A percentile compares a stretch with the other conserved stretches of the same genome.
Conservation (phyloP, 345 rosid species). For the Hevea brasiliensis region DNA sequence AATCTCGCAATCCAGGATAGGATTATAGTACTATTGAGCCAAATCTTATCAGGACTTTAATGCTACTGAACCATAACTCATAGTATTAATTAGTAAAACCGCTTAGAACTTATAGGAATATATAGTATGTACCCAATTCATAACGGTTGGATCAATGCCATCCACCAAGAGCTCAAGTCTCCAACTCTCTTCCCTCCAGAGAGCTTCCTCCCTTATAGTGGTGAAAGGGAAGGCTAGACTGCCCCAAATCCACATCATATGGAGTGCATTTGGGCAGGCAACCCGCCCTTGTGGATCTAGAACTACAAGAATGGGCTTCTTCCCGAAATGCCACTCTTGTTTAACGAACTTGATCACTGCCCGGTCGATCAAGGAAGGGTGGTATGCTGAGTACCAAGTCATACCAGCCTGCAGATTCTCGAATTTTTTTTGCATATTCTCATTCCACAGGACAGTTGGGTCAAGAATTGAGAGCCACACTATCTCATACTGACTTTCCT, state of each 20-base stretch:
- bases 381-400: conserved; percentile 27
- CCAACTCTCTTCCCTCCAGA: conserved; percentile 72
- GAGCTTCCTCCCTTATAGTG: conserved; percentile 61
- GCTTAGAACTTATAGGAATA: too few species aligned
- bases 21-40: too few species aligned
- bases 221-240: conserved; percentile 86
- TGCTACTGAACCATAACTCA: too few species aligned
- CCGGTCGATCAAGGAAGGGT: conserved; percentile 12
- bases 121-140: conserved; percentile 55
- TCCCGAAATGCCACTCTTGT: conserved; percentile 75
- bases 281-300: conserved; percentile 78
- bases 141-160: conserved; percentile 63
- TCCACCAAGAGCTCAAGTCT: conserved; percentile 74
- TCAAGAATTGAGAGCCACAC: conserved; percentile 29
- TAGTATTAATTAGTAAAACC: too few species aligned
- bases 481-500: conserved; percentile 25
- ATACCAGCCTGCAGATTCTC: conserved; percentile 18
- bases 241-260: conserved; percentile 99
- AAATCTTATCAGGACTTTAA: too few species aligned
- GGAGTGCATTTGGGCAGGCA: conserved; percentile 73
- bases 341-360: conserved; percentile 42
- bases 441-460: background rate
- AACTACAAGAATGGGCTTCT: conserved; percentile 81
- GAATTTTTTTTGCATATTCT: background rate
- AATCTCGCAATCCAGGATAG: too few species aligned